phyloP scores from a whole-genome alignment of 2,329 filamentous ascomycete genomes.

The Lachnellula willkommii region DNA sequence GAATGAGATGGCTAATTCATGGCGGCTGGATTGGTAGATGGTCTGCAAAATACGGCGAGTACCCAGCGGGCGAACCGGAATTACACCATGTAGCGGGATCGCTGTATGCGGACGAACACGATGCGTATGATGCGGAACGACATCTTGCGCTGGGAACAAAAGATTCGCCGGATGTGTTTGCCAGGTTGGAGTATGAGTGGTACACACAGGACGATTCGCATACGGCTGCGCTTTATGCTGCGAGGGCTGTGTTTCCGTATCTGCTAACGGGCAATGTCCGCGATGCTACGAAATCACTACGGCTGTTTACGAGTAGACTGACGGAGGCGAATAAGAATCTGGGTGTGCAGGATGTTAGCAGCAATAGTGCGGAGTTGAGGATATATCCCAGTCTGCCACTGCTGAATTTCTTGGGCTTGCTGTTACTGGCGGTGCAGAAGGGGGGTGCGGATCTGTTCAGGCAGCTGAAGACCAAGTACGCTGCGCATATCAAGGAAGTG shows the following conservation, averaged over 20 bases:
- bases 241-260: constrained; percentile 84
- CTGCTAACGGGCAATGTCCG: constrained; percentile 85
- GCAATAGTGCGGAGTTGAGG: constrained; percentile 64
- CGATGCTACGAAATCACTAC: constrained; percentile 77
- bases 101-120: constrained; percentile 87
- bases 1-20: constrained; percentile 3
- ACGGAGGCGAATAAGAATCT: constrained; percentile 51
- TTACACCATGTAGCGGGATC: constrained; percentile 87
- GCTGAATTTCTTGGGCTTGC: constrained; percentile 84
- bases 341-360: constrained; percentile 76
- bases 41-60: constrained; percentile 80
- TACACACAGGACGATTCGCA: constrained; percentile 85
- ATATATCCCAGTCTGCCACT: constrained; percentile 90
- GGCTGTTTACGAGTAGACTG: constrained; percentile 67
- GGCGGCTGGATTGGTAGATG: constrained; percentile 46
- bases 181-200: constrained; percentile 86
- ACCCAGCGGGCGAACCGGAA: constrained; percentile 87
- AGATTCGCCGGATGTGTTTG: constrained; percentile 76
- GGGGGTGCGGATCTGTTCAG: constrained; percentile 71
- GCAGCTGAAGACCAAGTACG: constrained; percentile 78
- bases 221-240: constrained; percentile 79
- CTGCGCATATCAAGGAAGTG: constrained; percentile 68
- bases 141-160: constrained; percentile 85
- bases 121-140: constrained; percentile 86
- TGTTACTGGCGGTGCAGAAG: constrained; percentile 78